Evolutionary conservation across 2,329 filamentous ascomycete species (phyloP).

Genomic region (Beauveria pseudobassiana): DNA sequence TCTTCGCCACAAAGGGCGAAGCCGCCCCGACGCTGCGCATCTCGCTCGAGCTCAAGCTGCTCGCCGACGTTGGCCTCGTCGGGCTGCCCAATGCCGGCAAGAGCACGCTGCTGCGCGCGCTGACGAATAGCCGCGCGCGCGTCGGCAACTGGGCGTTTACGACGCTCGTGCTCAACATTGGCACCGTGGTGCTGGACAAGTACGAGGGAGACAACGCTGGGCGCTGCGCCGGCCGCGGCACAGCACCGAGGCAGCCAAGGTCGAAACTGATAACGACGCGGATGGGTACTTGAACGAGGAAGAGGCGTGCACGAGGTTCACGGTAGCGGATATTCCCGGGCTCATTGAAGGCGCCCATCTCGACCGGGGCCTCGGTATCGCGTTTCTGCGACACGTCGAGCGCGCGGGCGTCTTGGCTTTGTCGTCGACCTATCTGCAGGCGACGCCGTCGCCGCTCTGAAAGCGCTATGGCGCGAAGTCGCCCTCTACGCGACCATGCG

Average conservation of each 20-base stretch:
- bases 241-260: slow-evolving; percentile 21
- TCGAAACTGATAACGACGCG: slow-evolving; percentile 23
- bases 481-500: slow-evolving; percentile 75
- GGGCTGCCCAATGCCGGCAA: slow-evolving; percentile 95
- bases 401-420: slow-evolving; percentile 83
- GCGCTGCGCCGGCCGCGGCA: slow-evolving; percentile 21
- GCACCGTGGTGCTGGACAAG: slow-evolving; percentile 87
- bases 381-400: slow-evolving; percentile 90
- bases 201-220: slow-evolving; percentile 58
- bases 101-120: slow-evolving; percentile 77
- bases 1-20: slow-evolving; percentile 85
- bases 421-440: slow-evolving; percentile 79
- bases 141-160: slow-evolving; percentile 97
- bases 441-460: slow-evolving; percentile 70
- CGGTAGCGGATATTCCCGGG: slow-evolving; percentile 91
- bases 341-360: slow-evolving; percentile 88
- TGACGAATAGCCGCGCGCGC: slow-evolving; percentile 82
- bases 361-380: slow-evolving; percentile 82
- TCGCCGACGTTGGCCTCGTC: slow-evolving; percentile 91
- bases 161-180: slow-evolving; percentile 89
- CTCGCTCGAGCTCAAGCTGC: slow-evolving; percentile 85
- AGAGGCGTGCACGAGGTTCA: slow-evolving; percentile 68
- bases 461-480: slow-evolving; percentile 85
- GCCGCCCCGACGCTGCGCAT: slow-evolving; percentile 69
- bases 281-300: no score